Evolutionary conservation across 257 asterid species (phyloP).

Genomic region (Eustoma russellianum): DNA sequence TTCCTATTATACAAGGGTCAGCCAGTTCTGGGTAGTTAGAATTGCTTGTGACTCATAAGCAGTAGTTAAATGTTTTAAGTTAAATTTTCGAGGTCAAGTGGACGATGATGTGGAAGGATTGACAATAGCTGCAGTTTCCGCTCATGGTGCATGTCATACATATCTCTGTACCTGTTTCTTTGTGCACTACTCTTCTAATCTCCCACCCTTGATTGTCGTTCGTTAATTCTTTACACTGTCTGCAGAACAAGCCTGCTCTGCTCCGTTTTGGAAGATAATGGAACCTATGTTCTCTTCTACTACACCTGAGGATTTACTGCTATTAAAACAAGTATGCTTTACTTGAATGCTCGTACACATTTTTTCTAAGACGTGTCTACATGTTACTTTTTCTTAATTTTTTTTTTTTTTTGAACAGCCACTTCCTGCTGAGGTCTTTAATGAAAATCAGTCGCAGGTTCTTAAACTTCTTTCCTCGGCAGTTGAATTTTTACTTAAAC

Average conservation of each 20-base stretch:
- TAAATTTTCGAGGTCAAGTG: constrained; percentile 3
- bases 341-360: constrained; percentile 1
- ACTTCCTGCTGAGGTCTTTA: constrained; percentile 1
- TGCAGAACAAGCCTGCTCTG: constrained; percentile 17
- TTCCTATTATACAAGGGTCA: too few relatives aligned
- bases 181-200: not conserved
- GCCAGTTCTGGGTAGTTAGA: too few relatives aligned
- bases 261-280: constrained; percentile 14
- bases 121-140: constrained; percentile 8
- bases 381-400: not conserved
- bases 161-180: constrained; percentile 1
- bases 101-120: constrained; percentile 8
- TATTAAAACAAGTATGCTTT: constrained; percentile 6
- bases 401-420: constrained; percentile 6
- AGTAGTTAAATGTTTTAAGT: too few relatives aligned
- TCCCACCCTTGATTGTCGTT: not conserved
- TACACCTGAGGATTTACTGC: constrained; percentile 1
- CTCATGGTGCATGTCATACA: constrained; percentile 8
- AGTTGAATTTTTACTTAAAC: not conserved
- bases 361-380: not conserved
- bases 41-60: too few relatives aligned
- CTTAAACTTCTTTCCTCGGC: not conserved
- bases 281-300: constrained; percentile 12
- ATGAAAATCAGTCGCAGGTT: constrained; percentile 5
- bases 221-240: constrained; percentile 1